Conservation (phyloP, 1,284 basidiomycete genomes). For the Trichosporon ovoides region DNA sequence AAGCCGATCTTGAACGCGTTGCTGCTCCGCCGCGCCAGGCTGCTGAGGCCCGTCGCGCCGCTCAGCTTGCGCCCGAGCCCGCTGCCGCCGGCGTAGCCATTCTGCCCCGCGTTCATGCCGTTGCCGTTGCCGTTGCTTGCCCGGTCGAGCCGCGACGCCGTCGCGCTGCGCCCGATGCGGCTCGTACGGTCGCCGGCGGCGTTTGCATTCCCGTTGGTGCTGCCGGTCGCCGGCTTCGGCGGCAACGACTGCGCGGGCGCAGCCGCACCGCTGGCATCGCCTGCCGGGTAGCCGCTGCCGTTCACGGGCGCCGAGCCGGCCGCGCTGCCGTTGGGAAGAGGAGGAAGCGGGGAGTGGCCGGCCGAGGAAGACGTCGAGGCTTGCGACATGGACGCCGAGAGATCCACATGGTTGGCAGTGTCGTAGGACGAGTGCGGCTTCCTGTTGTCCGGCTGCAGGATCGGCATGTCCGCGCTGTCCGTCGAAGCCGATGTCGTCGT, state of each 20-base stretch:
- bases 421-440: background rate
- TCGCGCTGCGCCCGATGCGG: constrained; percentile 3
- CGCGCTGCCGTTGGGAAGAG: background rate
- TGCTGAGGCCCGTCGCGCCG: constrained; percentile 23
- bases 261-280: background rate
- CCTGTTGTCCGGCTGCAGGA: background rate
- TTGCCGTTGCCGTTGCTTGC: background rate
- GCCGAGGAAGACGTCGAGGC: background rate
- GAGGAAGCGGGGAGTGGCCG: background rate
- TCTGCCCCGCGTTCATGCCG: background rate
- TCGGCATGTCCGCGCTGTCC: background rate
- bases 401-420: background rate
- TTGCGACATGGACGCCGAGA: background rate
- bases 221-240: background rate
- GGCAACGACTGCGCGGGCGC: background rate
- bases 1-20: constrained; percentile 42
- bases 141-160: background rate
- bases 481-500: constrained; percentile 4
- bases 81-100: constrained; percentile 12
- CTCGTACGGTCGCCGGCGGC: background rate
- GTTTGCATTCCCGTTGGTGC: background rate
- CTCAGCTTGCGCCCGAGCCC: constrained; percentile 15
- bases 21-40: constrained; percentile 36
- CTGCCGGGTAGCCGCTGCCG: background rate
- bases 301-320: background rate